Base-by-base conservation (phyloP, 2,329 filamentous ascomycete species). In the Diaporthe vaccinii region DNA sequence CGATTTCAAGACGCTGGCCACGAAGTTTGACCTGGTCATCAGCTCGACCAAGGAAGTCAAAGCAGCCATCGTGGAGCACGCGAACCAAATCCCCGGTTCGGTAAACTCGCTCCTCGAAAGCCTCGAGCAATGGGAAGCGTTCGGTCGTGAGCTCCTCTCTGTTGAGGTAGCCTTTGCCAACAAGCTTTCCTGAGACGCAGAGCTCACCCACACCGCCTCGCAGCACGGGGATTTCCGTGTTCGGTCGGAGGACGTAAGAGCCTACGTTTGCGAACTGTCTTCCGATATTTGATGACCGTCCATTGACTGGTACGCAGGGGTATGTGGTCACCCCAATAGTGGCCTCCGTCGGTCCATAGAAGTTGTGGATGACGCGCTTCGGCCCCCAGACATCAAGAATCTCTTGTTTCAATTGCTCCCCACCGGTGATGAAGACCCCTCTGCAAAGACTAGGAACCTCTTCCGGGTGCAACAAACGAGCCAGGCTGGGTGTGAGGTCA, bases 241-340 rank as follows among this genome's bases (percentile, higher is more conserved):
- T 91, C 0, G 92, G 93, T 2, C 88, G 88, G 46, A 98, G 87
- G 1, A 98, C 93, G 78, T 93, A 96, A 0, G 93, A 92, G 0
- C 95, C 95, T 0, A 98, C 96, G 77, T 98, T 98, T 78, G 93
- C 90, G 78, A 98, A 98, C 77, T 95, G 94, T 36, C 88, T 89
- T 0, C 96, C 96, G 78, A 98, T 98, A 79, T 98, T 98, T 15
- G 95, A 94, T 0, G 96, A 91, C 41, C 95, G 93, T 0, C 95
- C 95, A 78, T 93, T 94, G 28, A 86, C 83, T 0, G 94, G 94
- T 10, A 98, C 94, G 46, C 94, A 89, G n/a, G 93, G 92, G 79
- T 93, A 96, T 89, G 97, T 97, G 0, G 96, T 98, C 49, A 96
- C 94, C 7, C 96, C 96, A 77, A 98, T 98, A 0, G 96, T 98